Percentiles rank a stretch among this genome's conserved stretches.
Evolutionary conservation across 108 stramenopile genomes (phyloP).

Genomic region (Nitzschia putrida): DNA sequence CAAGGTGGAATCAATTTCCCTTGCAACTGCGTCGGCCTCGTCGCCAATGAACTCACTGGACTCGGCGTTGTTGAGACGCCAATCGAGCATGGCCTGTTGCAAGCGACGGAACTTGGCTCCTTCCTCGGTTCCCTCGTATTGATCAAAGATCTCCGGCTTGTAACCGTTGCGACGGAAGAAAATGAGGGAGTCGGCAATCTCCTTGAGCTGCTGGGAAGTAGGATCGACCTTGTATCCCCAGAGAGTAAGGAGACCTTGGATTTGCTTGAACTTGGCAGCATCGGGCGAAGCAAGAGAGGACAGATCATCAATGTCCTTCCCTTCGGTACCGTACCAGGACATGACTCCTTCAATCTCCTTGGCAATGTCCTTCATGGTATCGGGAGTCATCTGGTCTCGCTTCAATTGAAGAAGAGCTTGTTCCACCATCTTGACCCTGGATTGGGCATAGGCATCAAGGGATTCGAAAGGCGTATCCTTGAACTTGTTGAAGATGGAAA

Average conservation of each 20-base stretch:
- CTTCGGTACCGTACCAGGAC: slow-evolving; percentile 37
- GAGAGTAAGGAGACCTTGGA: slow-evolving; percentile 25
- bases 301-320: slow-evolving; percentile 27
- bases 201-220: slow-evolving; percentile 26
- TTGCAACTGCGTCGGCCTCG: slow-evolving; percentile 32
- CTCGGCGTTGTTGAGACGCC: slow-evolving; percentile 33
- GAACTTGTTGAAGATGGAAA: slow-evolving; percentile 31
- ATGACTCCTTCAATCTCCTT: slow-evolving; percentile 32
- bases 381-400: slow-evolving; percentile 18
- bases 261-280: slow-evolving; percentile 36
- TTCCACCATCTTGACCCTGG: slow-evolving; percentile 36
- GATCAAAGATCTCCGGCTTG: slow-evolving; percentile 39
- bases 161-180: slow-evolving; percentile 36
- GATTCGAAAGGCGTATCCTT: slow-evolving; percentile 28
- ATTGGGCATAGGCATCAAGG: slow-evolving; percentile 16
- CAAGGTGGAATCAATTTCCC: slow-evolving; percentile 40
- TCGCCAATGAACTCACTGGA: slow-evolving; percentile 12
- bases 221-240: slow-evolving; percentile 44
- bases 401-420: slow-evolving; percentile 38
- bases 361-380: slow-evolving; percentile 16
- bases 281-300: not conserved
- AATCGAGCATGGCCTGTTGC: slow-evolving; percentile 44
- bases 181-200: slow-evolving; percentile 46
- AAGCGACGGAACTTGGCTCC: slow-evolving; percentile 38
- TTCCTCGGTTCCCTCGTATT: slow-evolving; percentile 37